Evolutionary conservation across 306 rosid species (phyloP), one percentile per base, ranked within the genome.

Genomic region (Pyrus bretschneideri): DNA sequence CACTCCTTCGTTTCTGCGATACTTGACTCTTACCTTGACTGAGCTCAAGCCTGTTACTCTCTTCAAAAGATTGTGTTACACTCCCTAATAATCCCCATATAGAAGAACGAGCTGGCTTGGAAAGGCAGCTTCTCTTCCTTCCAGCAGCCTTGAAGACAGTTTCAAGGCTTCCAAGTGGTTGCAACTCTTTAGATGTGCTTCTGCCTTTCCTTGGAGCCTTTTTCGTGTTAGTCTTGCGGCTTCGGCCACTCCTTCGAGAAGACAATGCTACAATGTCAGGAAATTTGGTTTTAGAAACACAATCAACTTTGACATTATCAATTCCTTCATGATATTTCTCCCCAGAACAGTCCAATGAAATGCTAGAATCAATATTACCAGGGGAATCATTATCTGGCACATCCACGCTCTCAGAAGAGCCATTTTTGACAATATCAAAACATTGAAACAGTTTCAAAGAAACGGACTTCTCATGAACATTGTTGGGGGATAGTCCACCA

Each of bases 71-170:
- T 46, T 82, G 89, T 57, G 85, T 67, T 49, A 92, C 82, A 76
- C 82, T 85, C 60, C 92, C 92, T 81, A 88, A 70, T 71, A 75
- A 83, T 73, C 99, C 98, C 99, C 99, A 96, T 8, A 74, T 66
- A 83, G 96, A 91, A 73, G 94, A 85, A 51, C 99, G 94, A 46
- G 93, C 91, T 33, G 85, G 85, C 77, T 89, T 91, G 76, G 90
- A 83, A 84, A 67, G 73, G 85, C 88, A 86, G 83, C 93, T 96
- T 85, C 98, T 93, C 89, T 88, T 96, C 89, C 82, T 91, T 79
- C 85, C 90, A 75, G 85, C 81, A 80, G 82, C 81, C 63, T 88
- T 83, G 73, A 89, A 54, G 71, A 82, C 73, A 68, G 79, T 40
- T 74, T 77, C 63, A 74, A 79, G 68, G 74, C 75, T 82, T 76